These are phyloP conservation scores for Populus trichocarpa DNA, from an alignment of 441 rosid genomes.

Conservation along the genomic window DNA sequence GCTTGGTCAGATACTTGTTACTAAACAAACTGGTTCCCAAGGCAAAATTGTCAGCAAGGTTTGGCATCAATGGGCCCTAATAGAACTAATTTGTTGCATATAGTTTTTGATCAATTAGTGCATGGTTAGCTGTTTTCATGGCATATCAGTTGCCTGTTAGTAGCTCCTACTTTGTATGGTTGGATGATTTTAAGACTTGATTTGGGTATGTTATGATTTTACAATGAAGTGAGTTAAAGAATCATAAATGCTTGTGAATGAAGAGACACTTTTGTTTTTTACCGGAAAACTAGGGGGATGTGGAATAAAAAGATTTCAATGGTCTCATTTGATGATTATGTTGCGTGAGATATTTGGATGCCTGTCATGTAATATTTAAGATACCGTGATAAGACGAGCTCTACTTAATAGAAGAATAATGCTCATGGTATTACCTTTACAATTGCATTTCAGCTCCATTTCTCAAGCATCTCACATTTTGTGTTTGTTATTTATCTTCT, in stretches of 20 bases:
- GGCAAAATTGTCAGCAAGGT: conserved; percentile 99
- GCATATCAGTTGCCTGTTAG: neutral
- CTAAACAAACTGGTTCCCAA: conserved; percentile 97
- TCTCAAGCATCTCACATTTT: neutral
- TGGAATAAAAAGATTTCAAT: neutral
- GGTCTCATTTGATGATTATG: neutral
- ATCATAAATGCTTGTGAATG: neutral
- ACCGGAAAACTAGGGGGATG: neutral
- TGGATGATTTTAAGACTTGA: neutral
- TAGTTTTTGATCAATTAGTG: neutral
- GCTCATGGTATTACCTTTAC: neutral
- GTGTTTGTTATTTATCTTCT: neutral
- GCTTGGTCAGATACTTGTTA: conserved; percentile 95
- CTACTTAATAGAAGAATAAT: neutral
- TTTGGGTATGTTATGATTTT: neutral
- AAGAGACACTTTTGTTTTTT: neutral
- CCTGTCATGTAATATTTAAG: neutral
- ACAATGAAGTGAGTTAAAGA: neutral
- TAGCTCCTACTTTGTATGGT: neutral
- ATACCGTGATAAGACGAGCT: neutral
- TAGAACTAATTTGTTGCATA: neutral
- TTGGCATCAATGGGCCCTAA: conserved; percentile 14
- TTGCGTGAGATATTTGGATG: neutral
- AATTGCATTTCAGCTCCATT: neutral
- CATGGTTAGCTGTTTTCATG: neutral